phyloP scores from a whole-genome alignment of 805 yeast genomes.

The Barnettozyma vustinii region DNA sequence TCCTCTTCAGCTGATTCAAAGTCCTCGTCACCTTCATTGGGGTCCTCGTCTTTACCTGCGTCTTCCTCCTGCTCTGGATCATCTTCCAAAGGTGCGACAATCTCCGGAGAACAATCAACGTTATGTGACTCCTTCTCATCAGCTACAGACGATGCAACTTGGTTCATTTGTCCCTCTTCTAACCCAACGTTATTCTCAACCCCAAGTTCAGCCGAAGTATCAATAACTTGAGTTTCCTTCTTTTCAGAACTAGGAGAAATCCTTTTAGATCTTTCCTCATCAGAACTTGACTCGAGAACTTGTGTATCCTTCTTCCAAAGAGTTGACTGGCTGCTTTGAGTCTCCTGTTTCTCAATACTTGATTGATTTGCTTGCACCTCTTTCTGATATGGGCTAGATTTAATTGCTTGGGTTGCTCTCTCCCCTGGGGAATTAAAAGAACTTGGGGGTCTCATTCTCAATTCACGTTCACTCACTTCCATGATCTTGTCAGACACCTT shows the following conservation, averaged over 20 bases:
- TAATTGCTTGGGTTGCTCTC: not conserved
- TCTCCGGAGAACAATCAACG: not conserved
- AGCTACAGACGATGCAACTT: not conserved
- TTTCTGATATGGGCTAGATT: not conserved
- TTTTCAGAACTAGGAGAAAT: not conserved
- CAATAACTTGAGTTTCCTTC: not conserved
- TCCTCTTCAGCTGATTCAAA: not conserved
- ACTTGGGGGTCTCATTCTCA: not conserved
- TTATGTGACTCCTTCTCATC: not conserved
- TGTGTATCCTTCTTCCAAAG: not conserved
- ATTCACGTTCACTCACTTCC: not conserved
- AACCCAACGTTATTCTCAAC: not conserved
- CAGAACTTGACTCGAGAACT: not conserved
- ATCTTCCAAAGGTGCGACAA: not conserved
- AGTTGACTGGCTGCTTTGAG: not conserved
- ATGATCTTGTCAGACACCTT: not conserved
- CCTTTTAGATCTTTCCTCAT: not conserved
- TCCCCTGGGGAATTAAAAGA: not conserved
- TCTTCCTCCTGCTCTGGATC: not conserved
- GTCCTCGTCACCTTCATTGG: not conserved
- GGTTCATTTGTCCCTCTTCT: not conserved
- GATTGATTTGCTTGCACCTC: not conserved
- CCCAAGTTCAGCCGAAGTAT: not conserved
- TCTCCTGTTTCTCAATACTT: not conserved
- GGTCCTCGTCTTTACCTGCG: not conserved